These are phyloP conservation scores for Abelmoschus esculentus DNA, from an alignment of 345 rosid genomes.

Conservation along the genomic window DNA sequence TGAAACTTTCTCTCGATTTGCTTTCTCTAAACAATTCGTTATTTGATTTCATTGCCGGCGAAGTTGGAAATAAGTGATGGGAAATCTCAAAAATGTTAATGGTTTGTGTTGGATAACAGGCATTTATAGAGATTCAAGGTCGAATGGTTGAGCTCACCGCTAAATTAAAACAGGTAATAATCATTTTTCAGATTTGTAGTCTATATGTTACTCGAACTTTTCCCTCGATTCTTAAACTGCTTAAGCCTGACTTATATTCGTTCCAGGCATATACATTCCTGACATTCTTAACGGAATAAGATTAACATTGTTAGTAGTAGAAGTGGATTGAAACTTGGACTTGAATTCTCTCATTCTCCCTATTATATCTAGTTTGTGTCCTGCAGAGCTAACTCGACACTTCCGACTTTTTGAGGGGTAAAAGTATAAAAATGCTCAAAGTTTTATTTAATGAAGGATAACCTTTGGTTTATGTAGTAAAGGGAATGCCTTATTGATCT, in stretches of 20 bases:
- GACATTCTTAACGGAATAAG: background rate
- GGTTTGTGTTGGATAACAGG: constrained; percentile 24
- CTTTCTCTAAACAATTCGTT: background rate
- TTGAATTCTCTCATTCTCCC: background rate
- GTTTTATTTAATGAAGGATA: background rate
- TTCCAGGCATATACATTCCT: no score
- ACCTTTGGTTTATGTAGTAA: background rate
- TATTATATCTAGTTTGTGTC: no score
- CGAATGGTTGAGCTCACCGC: constrained; percentile 65
- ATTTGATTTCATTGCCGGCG: background rate
- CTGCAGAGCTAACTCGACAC: no score
- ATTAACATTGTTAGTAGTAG: background rate
- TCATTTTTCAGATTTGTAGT: background rate
- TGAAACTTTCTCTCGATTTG: background rate
- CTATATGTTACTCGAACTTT: background rate
- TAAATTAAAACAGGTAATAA: constrained; percentile 51
- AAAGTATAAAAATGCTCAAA: background rate
- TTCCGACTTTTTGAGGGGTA: background rate
- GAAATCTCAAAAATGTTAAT: background rate
- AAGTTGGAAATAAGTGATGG: no score
- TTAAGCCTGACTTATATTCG: no score
- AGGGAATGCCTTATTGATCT: background rate
- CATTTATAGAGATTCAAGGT: constrained; percentile 54
- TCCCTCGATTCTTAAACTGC: background rate
- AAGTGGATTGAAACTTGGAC: background rate